Conservation (phyloP, 2,329 filamentous ascomycete genomes). For the Alternaria novae-zelandiae region DNA sequence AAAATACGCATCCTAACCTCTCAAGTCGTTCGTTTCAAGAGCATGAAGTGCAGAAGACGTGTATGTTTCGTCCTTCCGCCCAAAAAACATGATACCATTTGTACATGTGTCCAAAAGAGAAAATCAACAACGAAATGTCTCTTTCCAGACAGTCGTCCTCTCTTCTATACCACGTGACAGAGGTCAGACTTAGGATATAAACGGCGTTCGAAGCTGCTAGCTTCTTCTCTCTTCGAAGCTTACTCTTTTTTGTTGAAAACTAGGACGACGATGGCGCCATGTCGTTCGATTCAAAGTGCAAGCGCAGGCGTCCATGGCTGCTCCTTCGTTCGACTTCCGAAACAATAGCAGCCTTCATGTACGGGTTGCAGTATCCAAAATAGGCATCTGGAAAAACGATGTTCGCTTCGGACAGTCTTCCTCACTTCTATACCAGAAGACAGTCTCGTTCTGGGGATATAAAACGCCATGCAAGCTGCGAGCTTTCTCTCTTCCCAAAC, state of each 20-base stretch:
- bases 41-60: not conserved
- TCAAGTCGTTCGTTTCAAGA: not conserved
- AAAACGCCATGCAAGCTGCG: not conserved
- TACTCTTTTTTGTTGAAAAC: not conserved
- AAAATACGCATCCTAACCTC: not conserved
- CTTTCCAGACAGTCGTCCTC: not conserved
- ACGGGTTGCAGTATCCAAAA: not conserved
- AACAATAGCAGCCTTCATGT: not conserved
- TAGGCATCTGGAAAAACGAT: too few relatives aligned
- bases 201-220: rapidly evolving
- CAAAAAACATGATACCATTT: not conserved
- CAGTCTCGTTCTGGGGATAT: not conserved
- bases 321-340: not conserved
- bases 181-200: rapidly evolving
- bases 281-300: not conserved
- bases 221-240: not conserved
- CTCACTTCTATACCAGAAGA: not conserved
- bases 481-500: not conserved
- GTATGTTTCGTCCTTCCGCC: not conserved
- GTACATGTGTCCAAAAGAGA: not conserved
- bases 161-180: not conserved
- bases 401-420: not conserved
- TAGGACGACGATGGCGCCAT: not conserved
- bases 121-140: not conserved
- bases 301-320: too few relatives aligned